These are phyloP conservation scores for Amanita brunnescens DNA, from an alignment of 768 basidiomycete genomes.

Conservation along the genomic window DNA sequence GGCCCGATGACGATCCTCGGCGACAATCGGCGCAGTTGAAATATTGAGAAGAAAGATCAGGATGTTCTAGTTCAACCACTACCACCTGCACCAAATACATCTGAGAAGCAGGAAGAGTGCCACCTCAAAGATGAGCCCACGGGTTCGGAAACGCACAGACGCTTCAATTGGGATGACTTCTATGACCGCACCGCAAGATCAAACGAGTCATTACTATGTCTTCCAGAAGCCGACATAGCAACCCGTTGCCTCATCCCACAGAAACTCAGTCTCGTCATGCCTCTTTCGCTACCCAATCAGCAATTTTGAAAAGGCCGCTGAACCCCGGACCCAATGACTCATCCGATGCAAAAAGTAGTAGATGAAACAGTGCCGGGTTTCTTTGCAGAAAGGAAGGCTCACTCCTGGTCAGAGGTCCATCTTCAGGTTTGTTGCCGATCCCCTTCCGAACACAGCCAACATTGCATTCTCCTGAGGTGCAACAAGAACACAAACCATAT, in stretches of 20 bases:
- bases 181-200: conserved; percentile 18
- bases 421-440: conserved; percentile 59
- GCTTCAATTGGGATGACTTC: conserved; percentile 65
- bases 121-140: conserved; percentile 34
- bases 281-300: conserved; percentile 43
- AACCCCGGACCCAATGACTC: conserved; percentile 60
- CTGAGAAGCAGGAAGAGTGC: conserved; percentile 12
- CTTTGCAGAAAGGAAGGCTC: conserved; percentile 38
- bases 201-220: conserved; percentile 46
- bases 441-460: conserved; percentile 67
- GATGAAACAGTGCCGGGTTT: conserved; percentile 46
- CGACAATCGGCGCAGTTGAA: conserved; percentile 32
- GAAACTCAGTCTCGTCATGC: conserved; percentile 62
- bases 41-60: conserved; percentile 39
- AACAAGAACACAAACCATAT: conserved; percentile 38
- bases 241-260: conserved; percentile 47
- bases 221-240: conserved; percentile 43
- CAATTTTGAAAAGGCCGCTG: conserved; percentile 55
- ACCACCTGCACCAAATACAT: conserved; percentile 8
- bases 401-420: conserved; percentile 39
- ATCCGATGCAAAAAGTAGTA: conserved; percentile 48
- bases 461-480: conserved; percentile 61
- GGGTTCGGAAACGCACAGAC: conserved; percentile 45
- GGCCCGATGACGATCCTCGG: conserved; percentile 42
- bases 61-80: conserved; percentile 19